A percentile compares a stretch with the other conserved stretches of the same genome.
These are phyloP conservation scores for Cladosporium sp. DNA, from an alignment of 2,329 filamentous ascomycete genomes.

Conservation along the genomic window DNA sequence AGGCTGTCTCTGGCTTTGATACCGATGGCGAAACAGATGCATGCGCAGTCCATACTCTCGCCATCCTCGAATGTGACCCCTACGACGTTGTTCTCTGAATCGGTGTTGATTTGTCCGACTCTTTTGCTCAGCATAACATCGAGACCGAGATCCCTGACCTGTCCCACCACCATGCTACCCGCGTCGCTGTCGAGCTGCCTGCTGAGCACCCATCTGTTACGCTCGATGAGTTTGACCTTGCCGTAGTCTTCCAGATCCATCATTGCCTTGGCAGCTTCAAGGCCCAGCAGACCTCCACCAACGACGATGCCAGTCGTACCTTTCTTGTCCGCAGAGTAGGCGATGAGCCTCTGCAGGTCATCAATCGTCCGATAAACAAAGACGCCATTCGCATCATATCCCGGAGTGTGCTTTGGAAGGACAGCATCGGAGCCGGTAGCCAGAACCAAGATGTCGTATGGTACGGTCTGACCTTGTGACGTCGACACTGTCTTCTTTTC, in stretches of 20 bases:
- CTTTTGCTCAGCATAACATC: constrained; percentile 77
- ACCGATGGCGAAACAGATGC: constrained; percentile 87
- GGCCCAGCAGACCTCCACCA: constrained; percentile 78
- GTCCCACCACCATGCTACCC: constrained; percentile 76
- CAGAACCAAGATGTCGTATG: constrained; percentile 79
- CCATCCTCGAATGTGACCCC: constrained; percentile 82
- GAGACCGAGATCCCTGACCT: constrained; percentile 74
- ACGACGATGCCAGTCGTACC: constrained; percentile 74
- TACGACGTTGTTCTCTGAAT: constrained; percentile 65
- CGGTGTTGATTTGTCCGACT: constrained; percentile 70
- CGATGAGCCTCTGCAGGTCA: constrained; percentile 75
- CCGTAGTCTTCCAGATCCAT: constrained; percentile 76
- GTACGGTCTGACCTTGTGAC: constrained; percentile 65
- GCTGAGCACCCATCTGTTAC: constrained; percentile 79
- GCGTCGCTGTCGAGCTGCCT: constrained; percentile 81
- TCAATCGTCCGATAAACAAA: constrained; percentile 89
- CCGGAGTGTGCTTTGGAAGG: constrained; percentile 69
- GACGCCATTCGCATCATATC: constrained; percentile 76
- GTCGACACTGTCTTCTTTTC: constrained; percentile 67
- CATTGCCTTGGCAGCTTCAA: constrained; percentile 91
- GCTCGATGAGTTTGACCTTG: constrained; percentile 76
- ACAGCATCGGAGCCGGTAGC: constrained; percentile 85
- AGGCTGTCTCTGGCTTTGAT: constrained; percentile 79
- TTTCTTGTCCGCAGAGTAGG: constrained; percentile 66
- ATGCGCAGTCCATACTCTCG: constrained; percentile 72